Evolutionary conservation across 1,139 yeast genomes (phyloP), one percentile per base, ranked within the genome.

Genomic region (Sugiyamaella pinicola): DNA sequence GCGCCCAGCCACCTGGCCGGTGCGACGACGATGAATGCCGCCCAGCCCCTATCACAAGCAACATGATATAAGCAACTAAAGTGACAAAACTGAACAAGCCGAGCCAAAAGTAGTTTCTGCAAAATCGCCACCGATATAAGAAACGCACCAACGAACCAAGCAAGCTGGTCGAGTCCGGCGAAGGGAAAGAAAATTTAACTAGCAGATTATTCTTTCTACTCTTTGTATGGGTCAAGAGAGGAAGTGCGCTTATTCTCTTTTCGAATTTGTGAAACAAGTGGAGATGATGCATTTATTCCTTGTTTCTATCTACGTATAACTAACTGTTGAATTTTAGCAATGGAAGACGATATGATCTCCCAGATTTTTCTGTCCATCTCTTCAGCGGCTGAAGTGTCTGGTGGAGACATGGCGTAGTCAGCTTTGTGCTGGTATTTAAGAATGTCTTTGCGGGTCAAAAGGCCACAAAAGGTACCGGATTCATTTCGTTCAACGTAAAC

Each of bases 391-490:
- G 54, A 47, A 5, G 55, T 56, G 41, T 59, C 59, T 29, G 52
- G 53, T 5, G 57, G 59, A 10, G 55, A 50, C 26, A 51, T 38
- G 18, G 50, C 50, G 34, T 58, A 63, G 45, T 56, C 63, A 5
- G 58, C 58, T 43, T 56, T 51, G 55, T 63, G 64, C 49, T 68
- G 70, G 61, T 78, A 84, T 53, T 85, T 72, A 53, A 86, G 69
- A 21, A 86, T 70, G 59, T 85, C 95, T 61, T 86, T 86, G 50
- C 87, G 73, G 0, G 89, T 84, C 10, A 87, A 71, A 12, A 84
- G 64, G 0, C 95, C 95, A 2, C 74, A 77, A 19, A 86, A 67
- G 2, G 57, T 51, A 0, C 85, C 87, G 6, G 29, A 13, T 15
- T 64, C 62, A 38, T 78, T 74, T 13, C 39, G 29, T 52, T 83